Evolutionary conservation across 768 basidiomycete genomes (phyloP).

Genomic region (Boletus rubropictus): DNA sequence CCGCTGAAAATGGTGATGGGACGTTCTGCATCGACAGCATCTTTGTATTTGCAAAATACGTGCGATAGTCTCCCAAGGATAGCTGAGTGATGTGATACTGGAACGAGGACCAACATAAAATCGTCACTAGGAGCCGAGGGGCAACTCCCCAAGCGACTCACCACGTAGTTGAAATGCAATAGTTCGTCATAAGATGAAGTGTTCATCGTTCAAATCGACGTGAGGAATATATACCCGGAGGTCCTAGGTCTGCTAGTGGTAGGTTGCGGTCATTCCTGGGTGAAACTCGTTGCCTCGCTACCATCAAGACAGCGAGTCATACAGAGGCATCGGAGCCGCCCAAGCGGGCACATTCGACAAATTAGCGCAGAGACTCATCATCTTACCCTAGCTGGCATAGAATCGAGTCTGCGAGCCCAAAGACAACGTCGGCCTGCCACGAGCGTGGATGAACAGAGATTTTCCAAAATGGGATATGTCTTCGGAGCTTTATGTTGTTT

Average conservation of each 20-base stretch:
- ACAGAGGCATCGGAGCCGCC: neutral
- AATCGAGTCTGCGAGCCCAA: neutral
- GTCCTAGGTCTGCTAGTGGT: too few relatives aligned
- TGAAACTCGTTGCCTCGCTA: neutral
- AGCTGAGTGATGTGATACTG: constrained; percentile 9
- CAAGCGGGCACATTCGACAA: too few relatives aligned
- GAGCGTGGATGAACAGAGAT: constrained; percentile 1
- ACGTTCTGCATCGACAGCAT: neutral
- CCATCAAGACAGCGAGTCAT: neutral
- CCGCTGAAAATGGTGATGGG: constrained; percentile 6
- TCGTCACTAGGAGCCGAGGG: neutral
- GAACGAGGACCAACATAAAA: neutral
- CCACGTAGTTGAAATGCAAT: constrained; percentile 9
- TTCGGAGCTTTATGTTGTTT: constrained; percentile 4
- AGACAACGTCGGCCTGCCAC: neutral
- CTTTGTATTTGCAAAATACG: constrained; percentile 2
- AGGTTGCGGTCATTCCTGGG: neutral
- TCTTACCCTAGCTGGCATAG: neutral
- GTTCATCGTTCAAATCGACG: neutral
- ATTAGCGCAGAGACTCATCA: too few relatives aligned
- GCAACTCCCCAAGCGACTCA: constrained; percentile 1
- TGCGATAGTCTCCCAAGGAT: constrained; percentile 1
- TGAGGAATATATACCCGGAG: neutral
- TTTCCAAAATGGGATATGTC: constrained; percentile 21
- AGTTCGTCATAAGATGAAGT: neutral